Base-by-base conservation (phyloP, 805 yeast species). In the Priceomyces carsonii region DNA sequence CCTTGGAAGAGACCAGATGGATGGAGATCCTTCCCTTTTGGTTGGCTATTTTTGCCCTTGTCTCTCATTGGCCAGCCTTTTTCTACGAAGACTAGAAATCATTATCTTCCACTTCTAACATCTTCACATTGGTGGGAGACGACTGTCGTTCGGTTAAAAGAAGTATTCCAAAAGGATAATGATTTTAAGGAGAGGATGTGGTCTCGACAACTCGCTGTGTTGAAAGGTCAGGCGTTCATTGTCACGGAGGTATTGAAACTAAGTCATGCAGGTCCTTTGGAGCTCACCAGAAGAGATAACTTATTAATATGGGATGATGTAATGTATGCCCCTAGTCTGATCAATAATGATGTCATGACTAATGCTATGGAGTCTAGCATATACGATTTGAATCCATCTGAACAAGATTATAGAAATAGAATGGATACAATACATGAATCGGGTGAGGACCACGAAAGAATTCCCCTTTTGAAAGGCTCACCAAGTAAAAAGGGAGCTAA, bases 1-100 rank as follows among this genome's bases (percentile, higher is more conserved):
- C 90, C 91, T 4, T 83, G 88, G 88, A 82, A 83, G 48, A 87
- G 82, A 44, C 90, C 90, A 0, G 85, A 83, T 55, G 88, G 82
- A 50, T 82, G 89, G 87, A 60, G 90, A 36, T 79, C 86, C 0
- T 83, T 80, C 47, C 90, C 90, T 0, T 83, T 73, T 58, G 90
- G 90, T 0, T 83, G 91, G 91, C 58, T 83, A 17, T 82, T 78
- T 47, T 56, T 83, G 21, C 90, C 90, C 0, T 56, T 74, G 8
- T 65, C 76, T 8, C 53, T 83, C 5, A 77, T 83, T 33, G 86
- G 86, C 0, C 82, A 75, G 39, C 88, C 88, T 3, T 82, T 83
- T 47, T 71, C 82, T 3, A 61, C 59, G 18, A 60, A 59, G 20
- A 77, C 87, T 1, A 59, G 85, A 36, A 53, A 60, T 3, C 84